Conservation (phyloP, 495 filamentous ascomycete species). For the Aspergillus biplanus region DNA sequence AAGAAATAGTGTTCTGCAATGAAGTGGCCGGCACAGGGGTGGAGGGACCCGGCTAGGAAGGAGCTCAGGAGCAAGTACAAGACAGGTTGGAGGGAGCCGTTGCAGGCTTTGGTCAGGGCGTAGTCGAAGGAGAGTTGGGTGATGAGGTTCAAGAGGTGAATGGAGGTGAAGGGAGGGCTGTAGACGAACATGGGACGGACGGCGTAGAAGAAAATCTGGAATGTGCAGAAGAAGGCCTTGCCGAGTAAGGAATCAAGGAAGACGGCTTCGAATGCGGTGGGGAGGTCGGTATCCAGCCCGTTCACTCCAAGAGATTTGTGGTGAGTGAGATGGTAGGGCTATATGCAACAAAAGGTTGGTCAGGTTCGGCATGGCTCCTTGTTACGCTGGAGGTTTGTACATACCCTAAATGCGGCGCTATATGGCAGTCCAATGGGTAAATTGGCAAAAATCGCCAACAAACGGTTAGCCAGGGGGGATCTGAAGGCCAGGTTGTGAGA, state of each 20-base stretch:
- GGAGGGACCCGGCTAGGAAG: constrained; percentile 91
- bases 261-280: constrained; percentile 87
- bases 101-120: constrained; percentile 59
- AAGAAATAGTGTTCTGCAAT: constrained; percentile 99
- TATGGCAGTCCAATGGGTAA: constrained; percentile 95
- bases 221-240: constrained; percentile 99
- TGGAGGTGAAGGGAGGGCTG: constrained; percentile 80
- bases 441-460: constrained; percentile 92
- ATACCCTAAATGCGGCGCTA: constrained; percentile 89
- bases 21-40: constrained; percentile 97
- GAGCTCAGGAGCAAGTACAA: constrained; percentile 82
- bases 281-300: constrained; percentile 94
- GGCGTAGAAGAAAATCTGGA: constrained; percentile 99
- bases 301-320: constrained; percentile 98
- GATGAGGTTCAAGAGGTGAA: constrained; percentile 80
- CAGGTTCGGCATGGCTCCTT: not conserved
- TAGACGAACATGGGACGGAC: constrained; percentile 96
- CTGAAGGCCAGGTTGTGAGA: constrained; percentile 96
- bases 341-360: not conserved
- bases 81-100: constrained; percentile 59
- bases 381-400: constrained; percentile 24
- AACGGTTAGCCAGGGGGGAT: constrained; percentile 77
- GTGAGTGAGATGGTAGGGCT: constrained; percentile 98
- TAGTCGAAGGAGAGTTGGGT: constrained; percentile 80
- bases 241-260: constrained; percentile 95